These are phyloP conservation scores for Polyporus tsugae DNA, from an alignment of 1,284 basidiomycete species.

Conservation along the genomic window DNA sequence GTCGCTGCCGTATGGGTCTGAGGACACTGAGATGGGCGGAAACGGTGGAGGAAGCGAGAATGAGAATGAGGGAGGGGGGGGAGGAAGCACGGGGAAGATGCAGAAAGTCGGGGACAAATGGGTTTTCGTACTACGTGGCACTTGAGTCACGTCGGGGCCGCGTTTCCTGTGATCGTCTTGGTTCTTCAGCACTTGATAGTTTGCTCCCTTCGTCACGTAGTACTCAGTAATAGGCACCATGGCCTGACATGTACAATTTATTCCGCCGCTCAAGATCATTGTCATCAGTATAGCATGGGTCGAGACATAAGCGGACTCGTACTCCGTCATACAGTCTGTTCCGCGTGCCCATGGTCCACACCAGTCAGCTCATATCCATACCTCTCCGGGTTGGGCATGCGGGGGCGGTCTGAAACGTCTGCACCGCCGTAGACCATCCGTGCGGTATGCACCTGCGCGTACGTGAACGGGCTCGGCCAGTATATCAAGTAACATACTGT, in stretches of 20 bases:
- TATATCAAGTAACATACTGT: constrained; percentile 62
- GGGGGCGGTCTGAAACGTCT: constrained; percentile 27
- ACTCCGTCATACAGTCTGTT: constrained; percentile 48
- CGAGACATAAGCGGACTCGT: not conserved
- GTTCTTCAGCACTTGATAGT: not conserved
- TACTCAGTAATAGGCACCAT: not conserved
- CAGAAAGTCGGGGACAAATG: constrained; percentile 75
- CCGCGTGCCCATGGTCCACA: constrained; percentile 56
- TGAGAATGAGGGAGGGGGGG: constrained; percentile 16
- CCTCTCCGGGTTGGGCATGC: constrained; percentile 35
- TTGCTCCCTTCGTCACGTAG: not conserved
- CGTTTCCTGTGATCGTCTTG: not conserved
- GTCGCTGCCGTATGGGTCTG: constrained; percentile 1
- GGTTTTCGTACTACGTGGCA: constrained; percentile 67
- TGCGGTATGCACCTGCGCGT: constrained; percentile 25
- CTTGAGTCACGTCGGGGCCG: not conserved
- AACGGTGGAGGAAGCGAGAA: constrained; percentile 10
- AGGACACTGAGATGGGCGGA: constrained; percentile 4
- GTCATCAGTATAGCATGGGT: not conserved
- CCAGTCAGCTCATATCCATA: constrained; percentile 58
- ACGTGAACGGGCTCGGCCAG: constrained; percentile 67
- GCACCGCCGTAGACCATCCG: constrained; percentile 20
- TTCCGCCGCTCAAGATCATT: not conserved
- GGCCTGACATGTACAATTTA: not conserved
- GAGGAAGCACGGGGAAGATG: constrained; percentile 62